phyloP scores from a whole-genome alignment of 176 grass and related monocot genomes.

The Elaeis guineensis region DNA sequence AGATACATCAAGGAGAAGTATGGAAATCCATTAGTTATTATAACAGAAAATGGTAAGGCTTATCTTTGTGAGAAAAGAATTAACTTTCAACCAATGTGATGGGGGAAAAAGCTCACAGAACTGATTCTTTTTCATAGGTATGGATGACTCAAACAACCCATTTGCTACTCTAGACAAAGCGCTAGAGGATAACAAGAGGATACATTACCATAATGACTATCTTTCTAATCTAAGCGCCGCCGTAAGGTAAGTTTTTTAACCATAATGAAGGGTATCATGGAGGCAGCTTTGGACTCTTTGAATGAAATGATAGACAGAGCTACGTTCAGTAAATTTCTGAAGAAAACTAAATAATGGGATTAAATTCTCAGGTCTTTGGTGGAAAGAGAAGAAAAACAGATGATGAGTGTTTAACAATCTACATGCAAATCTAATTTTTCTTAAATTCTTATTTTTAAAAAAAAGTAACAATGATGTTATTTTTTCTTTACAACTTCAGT shows the following conservation, averaged over 20 bases:
- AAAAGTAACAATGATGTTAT: no score
- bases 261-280: no score
- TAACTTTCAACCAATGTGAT: background rate
- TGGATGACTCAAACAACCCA: constrained; percentile 58
- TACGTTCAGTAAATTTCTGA: no score
- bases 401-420: no score
- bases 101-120: background rate
- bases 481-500: no score
- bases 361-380: no score
- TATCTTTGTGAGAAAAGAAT: constrained; percentile 1
- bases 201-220: constrained; percentile 80
- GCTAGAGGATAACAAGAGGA: constrained; percentile 74
- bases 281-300: no score
- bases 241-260: constrained; percentile 35
- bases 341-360: no score
- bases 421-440: no score
- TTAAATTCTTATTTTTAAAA: no score
- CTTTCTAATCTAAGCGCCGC: constrained; percentile 59
- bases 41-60: constrained; percentile 71
- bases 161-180: constrained; percentile 41
- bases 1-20: constrained; percentile 84
- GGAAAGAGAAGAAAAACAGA: no score
- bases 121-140: constrained; percentile 31
- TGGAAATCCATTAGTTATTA: constrained; percentile 57
- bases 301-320: no score